Evolutionary conservation across 2,329 filamentous ascomycete species (phyloP), one percentile per base, ranked within the genome.

Genomic region (Colletotrichum gloeosporioides): DNA sequence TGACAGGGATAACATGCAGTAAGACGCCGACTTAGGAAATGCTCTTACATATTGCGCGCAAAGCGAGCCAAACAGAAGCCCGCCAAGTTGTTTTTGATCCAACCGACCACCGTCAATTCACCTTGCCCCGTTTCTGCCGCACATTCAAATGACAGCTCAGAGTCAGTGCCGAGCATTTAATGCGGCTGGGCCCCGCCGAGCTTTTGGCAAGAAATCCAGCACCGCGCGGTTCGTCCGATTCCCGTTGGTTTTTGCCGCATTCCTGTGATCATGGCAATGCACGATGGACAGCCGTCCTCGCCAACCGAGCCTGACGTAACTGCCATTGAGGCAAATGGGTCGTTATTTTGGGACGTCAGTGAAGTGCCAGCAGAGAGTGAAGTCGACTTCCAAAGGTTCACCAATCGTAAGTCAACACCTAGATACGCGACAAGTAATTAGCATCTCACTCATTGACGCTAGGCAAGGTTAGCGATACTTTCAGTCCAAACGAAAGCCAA

Each of bases 331-430:
- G n/a, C n/a, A 12, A 53, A 22, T 6, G 8, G 1, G n/a, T 3
- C 3, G 1, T 0, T 6, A 8, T 53, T 22, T 0, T 53, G 44
- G 44, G 44, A 53, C 10, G 1, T 6, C 5, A 13, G 6, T 4
- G n/a, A 53, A 53, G 44, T 53, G 0, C n/a, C 44, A 1, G 44
- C 9, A 1, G 44, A 49, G 1, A 49, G n/a, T 13, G 44, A 22
- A 3, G 44, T 0, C 3, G 44, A 53, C n/a, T 53, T 53, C 44
- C 10, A 0, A 22, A 1, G 1, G 3, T 22, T 53, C n/a, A 13
- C 12, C 44, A 3, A 53, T 8, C 44, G 44, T 2, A 29, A 59
- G 55, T 59, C 15, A 10, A 16, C 15, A 8, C 6, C 53, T 57
- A 2, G 13, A 9, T 10, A 12, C 9, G 18, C 22, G 53, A 57